phyloP scores from a whole-genome alignment of 345 rosid genomes.

The Lumnitzera littorea region DNA sequence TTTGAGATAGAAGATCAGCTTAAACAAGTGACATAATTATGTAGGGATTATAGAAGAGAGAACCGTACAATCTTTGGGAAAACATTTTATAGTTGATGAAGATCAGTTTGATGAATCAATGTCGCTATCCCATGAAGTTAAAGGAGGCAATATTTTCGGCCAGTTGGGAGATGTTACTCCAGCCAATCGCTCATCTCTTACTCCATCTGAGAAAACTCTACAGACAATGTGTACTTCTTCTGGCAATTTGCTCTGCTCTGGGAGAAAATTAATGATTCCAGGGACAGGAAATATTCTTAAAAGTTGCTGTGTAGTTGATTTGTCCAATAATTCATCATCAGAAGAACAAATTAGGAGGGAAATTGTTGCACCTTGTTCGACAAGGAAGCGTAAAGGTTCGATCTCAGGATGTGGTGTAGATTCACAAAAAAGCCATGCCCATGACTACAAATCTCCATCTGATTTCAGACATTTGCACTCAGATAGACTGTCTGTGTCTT shows the following conservation, averaged over 20 bases:
- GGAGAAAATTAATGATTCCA: slow-evolving; percentile 19
- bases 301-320: slow-evolving; percentile 21
- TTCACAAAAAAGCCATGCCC: slow-evolving; percentile 9
- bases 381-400: slow-evolving; percentile 50
- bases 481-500: slow-evolving; percentile 13
- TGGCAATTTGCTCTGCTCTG: slow-evolving; percentile 18
- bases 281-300: slow-evolving; percentile 19
- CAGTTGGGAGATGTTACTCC: slow-evolving; percentile 50
- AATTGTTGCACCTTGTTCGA: slow-evolving; percentile 22
- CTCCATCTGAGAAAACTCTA: slow-evolving; percentile 22
- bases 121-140: slow-evolving; percentile 30
- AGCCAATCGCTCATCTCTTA: slow-evolving; percentile 64
- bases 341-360: slow-evolving; percentile 29
- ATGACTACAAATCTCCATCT: slow-evolving; percentile 7
- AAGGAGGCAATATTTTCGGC: slow-evolving; percentile 27
- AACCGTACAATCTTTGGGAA: slow-evolving; percentile 14
- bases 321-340: slow-evolving; percentile 19
- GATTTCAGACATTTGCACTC: slow-evolving; percentile 20
- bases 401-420: slow-evolving; percentile 18
- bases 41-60: slow-evolving; percentile 24
- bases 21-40: slow-evolving; percentile 3
- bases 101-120: slow-evolving; percentile 13
- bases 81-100: slow-evolving; percentile 11
- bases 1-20: too few relatives aligned
- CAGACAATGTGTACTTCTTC: slow-evolving; percentile 34